Base-by-base conservation (phyloP, 31 red algal species). In the Endocladia muricata region DNA sequence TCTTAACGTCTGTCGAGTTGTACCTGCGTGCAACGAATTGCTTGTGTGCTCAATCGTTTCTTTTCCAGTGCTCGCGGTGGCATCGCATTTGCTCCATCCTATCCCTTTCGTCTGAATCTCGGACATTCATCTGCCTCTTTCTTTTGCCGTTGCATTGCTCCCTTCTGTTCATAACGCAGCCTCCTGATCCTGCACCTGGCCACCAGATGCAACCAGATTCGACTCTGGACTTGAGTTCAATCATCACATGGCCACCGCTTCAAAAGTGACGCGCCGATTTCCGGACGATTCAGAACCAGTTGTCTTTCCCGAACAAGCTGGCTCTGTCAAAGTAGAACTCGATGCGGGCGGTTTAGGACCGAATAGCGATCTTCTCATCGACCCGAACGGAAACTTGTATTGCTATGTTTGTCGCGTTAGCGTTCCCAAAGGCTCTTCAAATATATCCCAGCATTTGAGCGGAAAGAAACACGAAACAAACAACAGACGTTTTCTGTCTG, bases 321-420 rank as follows among this genome's bases (percentile, higher is more conserved):
- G 39, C 7, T 43, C 55, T 5, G 41, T 41, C 28, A 68, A 68
- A 32, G 37, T 68, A 51, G 79, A 72, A 19, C 15, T 19, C 13
- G 31, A 40, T 73, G 68, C 71, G 9, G 36, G 38, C 51, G 42
- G 66, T 41, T 67, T 76, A 36, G 34, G 52, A 29, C 70, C 70
- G 39, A 52, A 66, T 55, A 58, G 70, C 47, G 82, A 85, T 52
- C 31, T 85, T 0, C 13, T 85, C 13, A 25, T 85, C 4, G 82
- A 85, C 68, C 82, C 82, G 17, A 69, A 68, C 60, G 69, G 70
- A 7, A 77, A 77, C 37, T 43, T 85, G 26, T 85, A 76, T 41
- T 88, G 84, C 56, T 78, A 79, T 55, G 74, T 88, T 7, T 88
- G 84, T 65, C 68, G 73, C 55, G 84, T 88, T 22, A 72, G 55